Base-by-base conservation (phyloP, 2,329 filamentous ascomycete species). In the Fusarium succisae region DNA sequence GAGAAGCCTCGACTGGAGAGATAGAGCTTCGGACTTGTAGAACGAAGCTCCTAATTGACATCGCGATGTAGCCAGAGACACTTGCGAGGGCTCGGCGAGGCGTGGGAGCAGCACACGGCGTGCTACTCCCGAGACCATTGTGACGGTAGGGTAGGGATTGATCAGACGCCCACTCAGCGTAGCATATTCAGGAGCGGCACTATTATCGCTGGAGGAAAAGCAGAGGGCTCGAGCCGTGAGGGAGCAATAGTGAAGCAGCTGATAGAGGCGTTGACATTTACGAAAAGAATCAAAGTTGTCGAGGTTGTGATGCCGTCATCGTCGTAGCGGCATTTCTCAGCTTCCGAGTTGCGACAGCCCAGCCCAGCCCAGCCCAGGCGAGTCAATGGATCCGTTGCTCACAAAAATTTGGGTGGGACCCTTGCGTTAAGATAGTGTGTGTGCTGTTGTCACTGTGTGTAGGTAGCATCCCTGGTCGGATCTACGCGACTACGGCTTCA, bases 51-150 rank as follows among this genome's bases (percentile, higher is more conserved):
- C 67, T 61, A 74, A 63, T 73, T 75, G 69, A 68, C 64, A 73
- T 54, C 74, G 72, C 68, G 78, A 69, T 61, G 72, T 65, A 44
- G 72, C 58, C 54, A 76, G 59, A 64, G 74, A 66, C 62, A 73
- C 67, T 65, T 79, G 77, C 51, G 76, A 72, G 81, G 77, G 77
- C 72, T 82, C 81, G 75, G 81, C 82, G 80, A 84, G 82, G 78
- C 83, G 84, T 72, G 86, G 86, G 82, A 86, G 83, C 83, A 87
- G 82, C 81, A 83, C 82, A 78, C 84, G 85, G 77, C 86, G 86
- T 78, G 86, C 82, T 79, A 83, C 83, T 81, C 84, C 86, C 82
- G 85, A 83, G 80, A 83, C 84, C 86, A 88, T 88, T 76, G 77
- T 84, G 79, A 79, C 76, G 70, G 77, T 70, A 69, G 77, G 70